Percentiles rank a stretch among this genome's conserved stretches.
phyloP scores from a whole-genome alignment of 805 yeast species.

The Candida arabinofermentans region DNA sequence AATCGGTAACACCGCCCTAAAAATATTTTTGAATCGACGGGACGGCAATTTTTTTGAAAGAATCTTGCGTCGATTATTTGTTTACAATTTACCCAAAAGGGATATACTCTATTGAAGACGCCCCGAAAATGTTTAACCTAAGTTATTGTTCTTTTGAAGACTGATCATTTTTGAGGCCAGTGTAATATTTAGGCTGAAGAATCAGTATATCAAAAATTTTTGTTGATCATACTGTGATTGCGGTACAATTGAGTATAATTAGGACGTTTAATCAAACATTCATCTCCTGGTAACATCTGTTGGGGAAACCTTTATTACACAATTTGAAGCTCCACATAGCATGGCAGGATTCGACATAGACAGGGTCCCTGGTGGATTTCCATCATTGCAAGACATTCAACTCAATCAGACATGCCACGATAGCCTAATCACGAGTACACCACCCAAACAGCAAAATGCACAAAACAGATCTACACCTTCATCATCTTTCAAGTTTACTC shows the following conservation, averaged over 20 bases:
- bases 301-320: too few species aligned
- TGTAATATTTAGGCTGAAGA: neutral
- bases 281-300: neutral
- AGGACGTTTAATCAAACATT: neutral
- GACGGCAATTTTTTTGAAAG: neutral
- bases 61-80: slow-evolving; percentile 1
- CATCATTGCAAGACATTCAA: slow-evolving; percentile 4
- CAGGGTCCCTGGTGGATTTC: slow-evolving; percentile 21
- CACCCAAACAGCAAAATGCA: slow-evolving; percentile 8
- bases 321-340: neutral
- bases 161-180: neutral
- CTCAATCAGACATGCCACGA: neutral
- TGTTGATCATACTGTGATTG: neutral
- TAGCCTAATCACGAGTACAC: slow-evolving; percentile 10
- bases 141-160: too few species aligned
- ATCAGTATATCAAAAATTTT: neutral
- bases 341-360: slow-evolving; percentile 6
- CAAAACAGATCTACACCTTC: slow-evolving; percentile 18
- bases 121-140: too few species aligned
- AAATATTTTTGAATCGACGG: neutral
- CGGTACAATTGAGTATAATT: too few species aligned
- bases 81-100: slow-evolving; percentile 15
- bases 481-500: slow-evolving; percentile 27
- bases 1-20: neutral
- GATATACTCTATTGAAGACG: neutral